Evolutionary conservation across 148 eudicot species (phyloP).

Genomic region (Rhododendron kiyosumense): DNA sequence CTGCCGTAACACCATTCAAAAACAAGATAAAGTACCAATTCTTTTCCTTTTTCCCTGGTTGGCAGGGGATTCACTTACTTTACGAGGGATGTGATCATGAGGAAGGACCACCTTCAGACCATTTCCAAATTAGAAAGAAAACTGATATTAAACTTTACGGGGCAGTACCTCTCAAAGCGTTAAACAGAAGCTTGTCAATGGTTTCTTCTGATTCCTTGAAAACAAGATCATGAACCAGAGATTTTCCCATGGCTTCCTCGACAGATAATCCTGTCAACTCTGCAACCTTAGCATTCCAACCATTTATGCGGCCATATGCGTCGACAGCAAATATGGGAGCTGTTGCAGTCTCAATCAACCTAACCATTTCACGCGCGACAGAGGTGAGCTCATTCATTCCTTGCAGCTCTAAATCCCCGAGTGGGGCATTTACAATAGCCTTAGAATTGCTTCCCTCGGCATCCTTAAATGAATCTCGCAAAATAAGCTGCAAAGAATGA

Average conservation of each 20-base stretch:
- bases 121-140: not conserved
- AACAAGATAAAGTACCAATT: not conserved
- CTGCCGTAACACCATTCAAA: not conserved
- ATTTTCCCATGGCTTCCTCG: conserved; percentile 88
- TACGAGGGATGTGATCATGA: not conserved
- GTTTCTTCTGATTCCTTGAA: conserved; percentile 59
- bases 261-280: conserved; percentile 79
- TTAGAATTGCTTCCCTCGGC: conserved; percentile 42
- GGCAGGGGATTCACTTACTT: not conserved
- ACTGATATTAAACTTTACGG: not conserved
- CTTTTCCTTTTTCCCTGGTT: not conserved
- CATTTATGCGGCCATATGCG: conserved; percentile 64
- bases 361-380: conserved; percentile 87
- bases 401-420: conserved; percentile 49
- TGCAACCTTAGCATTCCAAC: conserved; percentile 91
- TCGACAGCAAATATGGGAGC: conserved; percentile 98
- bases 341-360: conserved; percentile 92
- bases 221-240: conserved; percentile 74
- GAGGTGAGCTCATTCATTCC: conserved; percentile 68
- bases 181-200: conserved; percentile 56
- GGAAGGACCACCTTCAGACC: not conserved
- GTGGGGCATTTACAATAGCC: conserved; percentile 41
- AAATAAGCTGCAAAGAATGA: conserved; percentile 88
- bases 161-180: conserved; percentile 67
- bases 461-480: conserved; percentile 63